Conservation (phyloP, 208 protist species). For the Leishmania mexicana region DNA sequence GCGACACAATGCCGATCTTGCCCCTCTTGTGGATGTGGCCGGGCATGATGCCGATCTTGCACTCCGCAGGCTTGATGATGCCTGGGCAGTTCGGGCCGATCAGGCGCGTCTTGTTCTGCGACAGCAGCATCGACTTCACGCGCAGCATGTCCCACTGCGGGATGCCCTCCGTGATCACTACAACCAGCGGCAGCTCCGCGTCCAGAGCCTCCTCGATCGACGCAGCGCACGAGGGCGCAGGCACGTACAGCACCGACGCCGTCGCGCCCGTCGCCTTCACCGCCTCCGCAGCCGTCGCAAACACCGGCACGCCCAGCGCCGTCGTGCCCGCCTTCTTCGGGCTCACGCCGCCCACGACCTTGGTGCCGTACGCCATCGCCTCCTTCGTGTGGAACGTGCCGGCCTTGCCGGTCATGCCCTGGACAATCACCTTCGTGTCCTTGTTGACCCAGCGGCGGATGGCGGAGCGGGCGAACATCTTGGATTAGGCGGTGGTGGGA, state of each 20-base stretch:
- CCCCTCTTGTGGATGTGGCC: conserved; percentile 98
- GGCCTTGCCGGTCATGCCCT: conserved; percentile 99
- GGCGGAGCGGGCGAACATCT: conserved; percentile 69
- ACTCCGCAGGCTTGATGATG: conserved; percentile 98
- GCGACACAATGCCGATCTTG: conserved; percentile 99
- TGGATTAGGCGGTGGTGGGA: background rate
- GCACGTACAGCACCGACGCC: conserved; percentile 98
- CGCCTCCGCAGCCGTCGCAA: conserved; percentile 90
- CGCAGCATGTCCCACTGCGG: conserved; percentile 98
- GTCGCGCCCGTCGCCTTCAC: conserved; percentile 92
- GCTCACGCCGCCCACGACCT: conserved; percentile 98
- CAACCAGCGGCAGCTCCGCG: conserved; percentile 97
- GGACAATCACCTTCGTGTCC: conserved; percentile 98
- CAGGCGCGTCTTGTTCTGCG: conserved; percentile 94
- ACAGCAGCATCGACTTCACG: conserved; percentile 93
- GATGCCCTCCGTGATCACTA: conserved; percentile 99
- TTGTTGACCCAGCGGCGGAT: conserved; percentile 90
- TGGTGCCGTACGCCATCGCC: conserved; percentile 98
- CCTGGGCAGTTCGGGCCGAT: conserved; percentile 99
- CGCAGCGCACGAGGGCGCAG: conserved; percentile 94
- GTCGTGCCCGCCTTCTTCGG: conserved; percentile 95
- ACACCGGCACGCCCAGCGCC: conserved; percentile 97
- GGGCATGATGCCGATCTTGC: conserved; percentile 99
- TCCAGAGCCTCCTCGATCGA: conserved; percentile 98
- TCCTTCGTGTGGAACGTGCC: conserved; percentile 98